A percentile compares a stretch with the other conserved stretches of the same genome.
These are phyloP conservation scores for Saturnispora kantuleensis DNA, from an alignment of 805 yeast species.

Conservation along the genomic window DNA sequence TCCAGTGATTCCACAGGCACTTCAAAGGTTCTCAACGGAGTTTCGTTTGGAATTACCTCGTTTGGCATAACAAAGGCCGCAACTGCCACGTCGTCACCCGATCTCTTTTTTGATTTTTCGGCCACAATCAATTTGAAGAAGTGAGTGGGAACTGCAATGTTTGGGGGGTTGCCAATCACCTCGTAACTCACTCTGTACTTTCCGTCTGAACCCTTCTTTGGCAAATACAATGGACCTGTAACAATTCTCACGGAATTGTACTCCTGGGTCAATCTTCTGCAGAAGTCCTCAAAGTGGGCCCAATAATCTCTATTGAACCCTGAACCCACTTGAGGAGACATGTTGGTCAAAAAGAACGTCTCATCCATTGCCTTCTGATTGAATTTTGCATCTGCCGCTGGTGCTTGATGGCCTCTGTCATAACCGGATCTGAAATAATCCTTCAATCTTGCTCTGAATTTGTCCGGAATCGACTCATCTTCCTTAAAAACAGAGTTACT, in stretches of 20 bases:
- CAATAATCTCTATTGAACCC: conserved; percentile 97
- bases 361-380: conserved; percentile 90
- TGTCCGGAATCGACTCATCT: conserved; percentile 70
- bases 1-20: conserved; percentile 89
- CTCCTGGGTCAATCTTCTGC: conserved; percentile 60
- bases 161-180: conserved; percentile 94
- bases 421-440: conserved; percentile 94
- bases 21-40: conserved; percentile 64
- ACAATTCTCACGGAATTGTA: conserved; percentile 74
- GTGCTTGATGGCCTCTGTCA: conserved; percentile 95
- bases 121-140: conserved; percentile 87
- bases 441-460: conserved; percentile 63
- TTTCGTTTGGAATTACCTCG: conserved; percentile 59
- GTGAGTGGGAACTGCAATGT: conserved; percentile 94
- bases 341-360: conserved; percentile 81
- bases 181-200: conserved; percentile 81
- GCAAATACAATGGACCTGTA: conserved; percentile 90
- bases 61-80: conserved; percentile 95
- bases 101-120: conserved; percentile 40
- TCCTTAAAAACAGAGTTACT: conserved; percentile 76
- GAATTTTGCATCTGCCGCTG: conserved; percentile 95
- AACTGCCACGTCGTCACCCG: conserved; percentile 47
- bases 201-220: conserved; percentile 66
- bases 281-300: conserved; percentile 93
- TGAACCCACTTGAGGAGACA: conserved; percentile 95